A percentile compares a stretch with the other conserved stretches of the same genome.
These are phyloP conservation scores for Leptographium procerum DNA, from an alignment of 2,329 filamentous ascomycete genomes.

Conservation along the genomic window DNA sequence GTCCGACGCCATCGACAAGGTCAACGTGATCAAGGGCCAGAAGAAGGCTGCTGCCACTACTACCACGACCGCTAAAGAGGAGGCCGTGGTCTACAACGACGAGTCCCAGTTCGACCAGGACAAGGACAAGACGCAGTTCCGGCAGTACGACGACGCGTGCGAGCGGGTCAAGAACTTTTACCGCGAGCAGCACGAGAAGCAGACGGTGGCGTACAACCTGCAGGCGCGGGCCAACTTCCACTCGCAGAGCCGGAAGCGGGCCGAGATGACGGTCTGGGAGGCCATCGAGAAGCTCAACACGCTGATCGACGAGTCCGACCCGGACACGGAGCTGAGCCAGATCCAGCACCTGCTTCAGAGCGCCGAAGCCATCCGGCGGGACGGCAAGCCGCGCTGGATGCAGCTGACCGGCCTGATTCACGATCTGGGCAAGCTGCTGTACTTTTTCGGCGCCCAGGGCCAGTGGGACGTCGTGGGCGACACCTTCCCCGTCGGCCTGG, in stretches of 20 bases:
- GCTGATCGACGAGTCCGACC: constrained; percentile 82
- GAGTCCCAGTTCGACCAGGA: constrained; percentile 18
- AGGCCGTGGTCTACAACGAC: constrained; percentile 10
- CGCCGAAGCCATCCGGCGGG: constrained; percentile 78
- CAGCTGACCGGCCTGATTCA: constrained; percentile 68
- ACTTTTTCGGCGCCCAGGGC: constrained; percentile 70
- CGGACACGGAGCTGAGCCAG: constrained; percentile 76
- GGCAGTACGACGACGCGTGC: constrained; percentile 74
- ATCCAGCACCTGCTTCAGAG: constrained; percentile 84
- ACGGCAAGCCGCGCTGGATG: constrained; percentile 76
- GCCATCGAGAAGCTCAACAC: constrained; percentile 90
- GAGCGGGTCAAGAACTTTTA: constrained; percentile 84
- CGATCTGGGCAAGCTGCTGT: constrained; percentile 69
- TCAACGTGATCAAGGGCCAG: constrained; percentile 21
- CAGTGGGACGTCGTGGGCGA: constrained; percentile 93
- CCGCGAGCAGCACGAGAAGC: constrained; percentile 57
- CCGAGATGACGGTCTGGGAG: constrained; percentile 78
- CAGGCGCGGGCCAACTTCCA: constrained; percentile 63
- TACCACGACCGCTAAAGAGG: neutral
- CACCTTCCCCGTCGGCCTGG: constrained; percentile 69
- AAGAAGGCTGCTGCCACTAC: no score
- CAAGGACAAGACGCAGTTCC: constrained; percentile 24
- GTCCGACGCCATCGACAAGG: constrained; percentile 23
- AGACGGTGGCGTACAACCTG: constrained; percentile 76
- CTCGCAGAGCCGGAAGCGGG: constrained; percentile 46